Conservation (phyloP, 2,329 filamentous ascomycete species). For the Hymenoscyphus fructigenus region DNA sequence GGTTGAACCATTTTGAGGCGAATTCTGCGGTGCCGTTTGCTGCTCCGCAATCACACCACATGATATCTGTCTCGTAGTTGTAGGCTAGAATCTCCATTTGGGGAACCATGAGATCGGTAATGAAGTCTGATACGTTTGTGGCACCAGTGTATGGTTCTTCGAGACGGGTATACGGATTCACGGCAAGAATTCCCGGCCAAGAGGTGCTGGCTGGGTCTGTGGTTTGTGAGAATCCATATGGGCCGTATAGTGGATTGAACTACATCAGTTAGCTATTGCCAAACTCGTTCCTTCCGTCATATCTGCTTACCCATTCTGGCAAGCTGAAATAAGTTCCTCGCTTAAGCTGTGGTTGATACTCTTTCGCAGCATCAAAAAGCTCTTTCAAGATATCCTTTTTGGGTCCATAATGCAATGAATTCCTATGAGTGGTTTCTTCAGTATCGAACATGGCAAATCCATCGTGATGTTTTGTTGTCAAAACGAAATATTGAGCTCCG, state of each 20-base stretch:
- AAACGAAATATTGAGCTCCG: slow-evolving; percentile 49
- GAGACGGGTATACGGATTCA: slow-evolving; percentile 45
- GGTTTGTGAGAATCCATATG: slow-evolving; percentile 44
- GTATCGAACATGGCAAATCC: slow-evolving; percentile 48
- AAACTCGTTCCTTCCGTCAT: background rate
- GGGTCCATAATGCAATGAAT: slow-evolving; percentile 43
- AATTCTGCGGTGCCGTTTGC: slow-evolving; percentile 45
- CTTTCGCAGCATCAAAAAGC: slow-evolving; percentile 44
- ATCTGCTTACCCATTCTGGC: slow-evolving; percentile 43
- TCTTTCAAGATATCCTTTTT: slow-evolving; percentile 43
- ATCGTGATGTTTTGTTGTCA: slow-evolving; percentile 49
- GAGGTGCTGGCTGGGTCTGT: slow-evolving; percentile 33
- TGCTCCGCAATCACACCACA: slow-evolving; percentile 49
- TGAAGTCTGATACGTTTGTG: slow-evolving; percentile 42
- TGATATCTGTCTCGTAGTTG: slow-evolving; percentile 46
- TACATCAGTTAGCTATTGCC: background rate
- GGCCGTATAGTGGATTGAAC: slow-evolving; percentile 46
- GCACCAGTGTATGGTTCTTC: slow-evolving; percentile 45
- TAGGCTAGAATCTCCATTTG: slow-evolving; percentile 48
- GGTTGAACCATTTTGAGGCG: slow-evolving; percentile 44
- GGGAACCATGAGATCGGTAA: slow-evolving; percentile 45
- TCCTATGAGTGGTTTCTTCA: slow-evolving; percentile 41
- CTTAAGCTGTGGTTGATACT: slow-evolving; percentile 43
- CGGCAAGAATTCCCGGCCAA: slow-evolving; percentile 41
- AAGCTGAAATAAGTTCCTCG: slow-evolving; percentile 50